Base-by-base conservation (phyloP, 2,329 filamentous ascomycete species). In the Passalora sequoiae region DNA sequence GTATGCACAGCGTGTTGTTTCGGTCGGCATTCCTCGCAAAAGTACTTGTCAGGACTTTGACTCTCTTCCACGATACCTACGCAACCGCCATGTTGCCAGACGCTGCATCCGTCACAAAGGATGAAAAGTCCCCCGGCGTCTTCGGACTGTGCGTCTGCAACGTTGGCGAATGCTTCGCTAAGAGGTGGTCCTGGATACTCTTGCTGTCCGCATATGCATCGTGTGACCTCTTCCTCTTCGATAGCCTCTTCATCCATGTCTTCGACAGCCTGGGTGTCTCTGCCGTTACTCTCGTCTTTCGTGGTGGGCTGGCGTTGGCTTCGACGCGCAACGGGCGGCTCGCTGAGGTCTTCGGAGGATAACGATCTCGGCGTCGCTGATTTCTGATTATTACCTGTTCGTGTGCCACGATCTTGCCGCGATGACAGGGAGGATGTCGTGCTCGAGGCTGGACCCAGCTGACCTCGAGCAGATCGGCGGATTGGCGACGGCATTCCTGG, bases 31-130 rank as follows among this genome's bases (percentile, higher is more conserved):
- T 88, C 79, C 69, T 98, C 92, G 69, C 92, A 98, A 63, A 92
- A 98, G 71, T 98, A 98, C 66, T 97, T 89, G 42, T 97, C 91
- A 7, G 92, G 92, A 54, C 87, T 91, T 64, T 85, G 83, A 56
- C 86, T 84, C 67, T 95, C 91, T 56, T 92, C 92, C 71, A 94
- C 89, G 60, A 98, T 95, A 48, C 92, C 91, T 47, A 98, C 91
- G 62, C 92, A 98, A 48, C 89, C 91, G 59, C 92, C 92, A 65
- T 98, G 92, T 66, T 98, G 92, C 92, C 91, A 98, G 51, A 97
- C 92, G 65, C 94, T 94, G 74, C 92, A 98, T 53, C 86, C 76
- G 69, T 97, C 92, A 76, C 92, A 98, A 72, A 97, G 91, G 55
- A 98, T 89, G 68, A 96, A 98, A 68, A 97, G 84, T 40, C 89